These are phyloP conservation scores for Boletus hoseneyae DNA, from an alignment of 1,284 basidiomycete genomes.

Conservation along the genomic window DNA sequence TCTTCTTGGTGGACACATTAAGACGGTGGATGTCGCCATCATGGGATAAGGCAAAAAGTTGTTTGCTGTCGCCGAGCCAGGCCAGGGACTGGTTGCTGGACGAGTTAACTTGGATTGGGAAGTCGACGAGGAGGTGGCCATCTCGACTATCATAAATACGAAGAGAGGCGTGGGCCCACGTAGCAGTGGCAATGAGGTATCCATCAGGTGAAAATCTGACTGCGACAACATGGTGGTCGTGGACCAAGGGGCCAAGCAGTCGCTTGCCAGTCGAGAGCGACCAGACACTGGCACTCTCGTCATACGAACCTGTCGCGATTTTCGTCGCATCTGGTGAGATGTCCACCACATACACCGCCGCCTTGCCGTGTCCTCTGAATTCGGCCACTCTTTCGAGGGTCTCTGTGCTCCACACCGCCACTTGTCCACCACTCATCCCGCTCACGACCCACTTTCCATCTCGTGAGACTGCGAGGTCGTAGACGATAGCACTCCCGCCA, in stretches of 20 bases:
- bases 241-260: background rate
- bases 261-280: background rate
- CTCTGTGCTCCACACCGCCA: no score
- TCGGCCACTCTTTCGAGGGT: no score
- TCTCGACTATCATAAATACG: background rate
- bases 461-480: background rate
- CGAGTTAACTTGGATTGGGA: background rate
- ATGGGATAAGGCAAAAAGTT: background rate
- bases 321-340: background rate
- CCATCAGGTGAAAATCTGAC: constrained; percentile 4
- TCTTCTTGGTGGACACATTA: no score
- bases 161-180: no score
- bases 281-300: background rate
- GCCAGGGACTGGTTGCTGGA: background rate
- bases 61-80: background rate
- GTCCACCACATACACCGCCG: no score
- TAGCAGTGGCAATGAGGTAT: background rate
- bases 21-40: background rate
- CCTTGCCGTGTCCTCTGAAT: no score
- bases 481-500: background rate
- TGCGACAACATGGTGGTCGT: background rate
- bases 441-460: background rate
- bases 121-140: background rate
- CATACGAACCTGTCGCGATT: background rate
- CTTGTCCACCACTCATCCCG: background rate